Percentiles rank a stretch among this genome's conserved stretches.
Evolutionary conservation across 2,329 filamentous ascomycete species (phyloP).

Genomic region (Diaporthe capsici): DNA sequence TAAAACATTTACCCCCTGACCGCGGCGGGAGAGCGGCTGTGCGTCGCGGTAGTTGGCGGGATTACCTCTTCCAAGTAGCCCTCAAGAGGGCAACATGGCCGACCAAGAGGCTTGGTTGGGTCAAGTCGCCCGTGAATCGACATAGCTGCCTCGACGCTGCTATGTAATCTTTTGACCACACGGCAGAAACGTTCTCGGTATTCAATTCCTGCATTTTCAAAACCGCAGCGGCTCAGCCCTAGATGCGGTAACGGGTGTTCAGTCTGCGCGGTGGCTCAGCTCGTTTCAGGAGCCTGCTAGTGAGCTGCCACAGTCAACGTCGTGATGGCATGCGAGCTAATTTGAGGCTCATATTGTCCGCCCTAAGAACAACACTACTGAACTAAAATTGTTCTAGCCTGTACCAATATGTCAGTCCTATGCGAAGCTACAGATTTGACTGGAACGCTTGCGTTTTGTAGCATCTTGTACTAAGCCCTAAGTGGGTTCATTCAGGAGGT

Average conservation of each 20-base stretch:
- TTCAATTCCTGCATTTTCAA: background rate
- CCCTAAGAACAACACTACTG: too few species aligned
- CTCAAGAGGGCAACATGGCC: background rate
- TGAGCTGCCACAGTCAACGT: background rate
- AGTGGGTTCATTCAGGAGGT: too few species aligned
- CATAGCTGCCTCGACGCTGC: background rate
- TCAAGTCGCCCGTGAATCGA: background rate
- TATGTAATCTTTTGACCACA: background rate
- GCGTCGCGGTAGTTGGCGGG: background rate
- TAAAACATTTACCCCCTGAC: background rate
- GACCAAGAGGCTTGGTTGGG: background rate
- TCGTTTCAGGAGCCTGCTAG: constrained; percentile 4
- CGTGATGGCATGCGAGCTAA: background rate
- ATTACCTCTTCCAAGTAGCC: background rate
- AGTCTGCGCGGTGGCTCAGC: background rate
- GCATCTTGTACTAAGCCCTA: too few species aligned
- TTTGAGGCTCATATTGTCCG: background rate
- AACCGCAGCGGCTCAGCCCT: background rate
- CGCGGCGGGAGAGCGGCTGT: background rate
- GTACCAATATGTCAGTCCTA: background rate
- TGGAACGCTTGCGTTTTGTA: background rate
- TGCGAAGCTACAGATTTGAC: background rate
- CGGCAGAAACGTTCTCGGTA: background rate
- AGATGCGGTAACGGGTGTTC: background rate
- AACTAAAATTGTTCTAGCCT: constrained; percentile 2